A percentile compares a stretch with the other conserved stretches of the same genome.
Evolutionary conservation across 805 yeast genomes (phyloP).

Genomic region (Hemisphaericaspora nanyangensis): DNA sequence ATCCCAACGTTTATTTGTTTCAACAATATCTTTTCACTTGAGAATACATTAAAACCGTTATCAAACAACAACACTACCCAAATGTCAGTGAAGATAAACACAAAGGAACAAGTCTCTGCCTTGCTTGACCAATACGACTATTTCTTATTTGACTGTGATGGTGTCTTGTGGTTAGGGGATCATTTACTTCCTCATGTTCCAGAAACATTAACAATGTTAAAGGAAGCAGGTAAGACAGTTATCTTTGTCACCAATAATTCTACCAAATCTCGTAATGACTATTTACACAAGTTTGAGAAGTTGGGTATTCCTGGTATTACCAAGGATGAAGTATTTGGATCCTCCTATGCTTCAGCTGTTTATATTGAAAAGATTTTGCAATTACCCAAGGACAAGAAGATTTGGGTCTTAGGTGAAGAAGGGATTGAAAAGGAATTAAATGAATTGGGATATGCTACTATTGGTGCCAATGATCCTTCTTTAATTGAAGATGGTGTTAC

Average conservation of each 20-base stretch:
- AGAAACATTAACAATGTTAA: constrained; percentile 69
- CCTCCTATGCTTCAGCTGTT: constrained; percentile 88
- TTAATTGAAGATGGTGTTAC: constrained; percentile 42
- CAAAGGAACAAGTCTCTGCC: constrained; percentile 41
- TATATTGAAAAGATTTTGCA: constrained; percentile 74
- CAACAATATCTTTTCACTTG: not conserved
- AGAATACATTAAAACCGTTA: not conserved
- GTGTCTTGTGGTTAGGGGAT: constrained; percentile 92
- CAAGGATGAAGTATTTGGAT: constrained; percentile 78
- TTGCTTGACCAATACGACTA: constrained; percentile 71
- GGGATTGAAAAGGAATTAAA: constrained; percentile 81
- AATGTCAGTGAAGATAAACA: constrained; percentile 15
- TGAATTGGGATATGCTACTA: constrained; percentile 65
- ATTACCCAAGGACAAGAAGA: constrained; percentile 70
- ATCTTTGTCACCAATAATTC: constrained; percentile 95
- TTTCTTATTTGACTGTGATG: constrained; percentile 94
- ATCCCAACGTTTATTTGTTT: no score
- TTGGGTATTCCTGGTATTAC: constrained; percentile 46
- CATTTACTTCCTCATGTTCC: constrained; percentile 71
- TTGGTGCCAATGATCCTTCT: constrained; percentile 81
- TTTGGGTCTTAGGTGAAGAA: constrained; percentile 84
- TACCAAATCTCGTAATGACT: constrained; percentile 79
- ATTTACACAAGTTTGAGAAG: constrained; percentile 69
- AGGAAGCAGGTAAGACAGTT: constrained; percentile 54
- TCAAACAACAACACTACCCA: not conserved